Evolutionary conservation across 805 yeast species (phyloP).

Genomic region (Starmerella stigmatis): DNA sequence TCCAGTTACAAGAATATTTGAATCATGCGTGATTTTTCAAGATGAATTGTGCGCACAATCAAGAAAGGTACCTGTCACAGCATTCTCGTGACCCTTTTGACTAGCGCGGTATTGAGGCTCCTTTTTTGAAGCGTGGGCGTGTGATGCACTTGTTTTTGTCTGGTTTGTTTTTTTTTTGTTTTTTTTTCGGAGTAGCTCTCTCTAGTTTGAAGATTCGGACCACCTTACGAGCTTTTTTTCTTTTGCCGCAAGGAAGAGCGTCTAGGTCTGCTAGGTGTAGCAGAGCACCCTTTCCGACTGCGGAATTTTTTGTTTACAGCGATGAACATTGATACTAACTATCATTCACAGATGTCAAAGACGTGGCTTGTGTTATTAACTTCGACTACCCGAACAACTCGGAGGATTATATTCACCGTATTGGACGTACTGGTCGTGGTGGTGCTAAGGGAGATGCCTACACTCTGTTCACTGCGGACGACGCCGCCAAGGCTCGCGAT

Average conservation of each 20-base stretch:
- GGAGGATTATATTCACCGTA: slow-evolving; percentile 97
- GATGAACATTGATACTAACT: slow-evolving; percentile 29
- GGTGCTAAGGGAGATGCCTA: slow-evolving; percentile 93
- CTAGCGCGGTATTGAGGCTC: no score
- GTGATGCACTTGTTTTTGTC: background rate
- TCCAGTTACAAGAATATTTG: background rate
- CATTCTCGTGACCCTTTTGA: no score
- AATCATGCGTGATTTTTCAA: no score
- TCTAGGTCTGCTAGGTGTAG: no score
- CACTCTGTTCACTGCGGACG: slow-evolving; percentile 82
- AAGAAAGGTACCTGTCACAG: no score
- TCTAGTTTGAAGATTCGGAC: background rate
- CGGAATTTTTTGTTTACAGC: background rate
- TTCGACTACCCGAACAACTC: slow-evolving; percentile 96
- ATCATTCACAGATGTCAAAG: slow-evolving; percentile 69
- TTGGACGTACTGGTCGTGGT: slow-evolving; percentile 99
- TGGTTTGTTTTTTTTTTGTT: background rate
- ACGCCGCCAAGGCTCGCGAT: slow-evolving; percentile 81
- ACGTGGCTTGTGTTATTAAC: slow-evolving; percentile 86
- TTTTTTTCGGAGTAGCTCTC: slow-evolving; percentile 1
- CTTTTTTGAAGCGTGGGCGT: no score
- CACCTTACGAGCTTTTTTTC: background rate
- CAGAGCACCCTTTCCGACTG: no score
- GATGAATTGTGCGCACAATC: no score
- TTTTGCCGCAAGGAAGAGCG: no score